phyloP scores from a whole-genome alignment of 331 rosid genomes.

The Prunus yedoensis region DNA sequence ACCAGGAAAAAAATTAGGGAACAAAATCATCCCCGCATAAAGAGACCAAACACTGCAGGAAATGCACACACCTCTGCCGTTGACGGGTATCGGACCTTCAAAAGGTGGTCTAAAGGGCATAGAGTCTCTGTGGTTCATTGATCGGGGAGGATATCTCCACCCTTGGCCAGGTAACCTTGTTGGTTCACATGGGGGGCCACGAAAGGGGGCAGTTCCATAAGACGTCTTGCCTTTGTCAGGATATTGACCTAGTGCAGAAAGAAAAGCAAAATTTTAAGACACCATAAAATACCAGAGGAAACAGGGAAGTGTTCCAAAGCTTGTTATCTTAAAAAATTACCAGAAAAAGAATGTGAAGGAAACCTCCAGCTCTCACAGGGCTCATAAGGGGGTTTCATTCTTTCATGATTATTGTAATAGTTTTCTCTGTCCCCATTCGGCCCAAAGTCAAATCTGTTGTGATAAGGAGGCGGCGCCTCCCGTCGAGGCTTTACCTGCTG shows the following conservation, averaged over 20 bases:
- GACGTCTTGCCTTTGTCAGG: conserved; percentile 49
- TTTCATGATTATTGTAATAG: conserved; percentile 74
- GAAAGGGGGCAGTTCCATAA: conserved; percentile 48
- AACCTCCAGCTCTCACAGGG: conserved; percentile 67
- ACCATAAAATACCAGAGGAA: conserved; percentile 5
- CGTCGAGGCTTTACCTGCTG: conserved; percentile 56
- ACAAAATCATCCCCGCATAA: background rate
- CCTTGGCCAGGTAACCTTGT: conserved; percentile 66
- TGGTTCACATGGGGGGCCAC: conserved; percentile 76
- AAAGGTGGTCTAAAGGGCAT: conserved; percentile 75
- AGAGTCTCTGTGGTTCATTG: conserved; percentile 59
- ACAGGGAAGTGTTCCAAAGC: background rate
- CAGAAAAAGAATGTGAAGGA: conserved; percentile 54
- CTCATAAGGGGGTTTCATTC: conserved; percentile 73
- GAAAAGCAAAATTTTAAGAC: conserved; percentile 16
- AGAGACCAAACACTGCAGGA: background rate
- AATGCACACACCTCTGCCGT: conserved; percentile 56
- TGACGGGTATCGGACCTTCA: conserved; percentile 70
- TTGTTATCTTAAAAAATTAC: conserved; percentile 33
- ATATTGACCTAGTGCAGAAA: conserved; percentile 50
- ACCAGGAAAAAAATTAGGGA: background rate
- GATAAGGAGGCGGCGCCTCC: conserved; percentile 61
- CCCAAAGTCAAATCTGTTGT: conserved; percentile 55
- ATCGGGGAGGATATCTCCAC: conserved; percentile 78
- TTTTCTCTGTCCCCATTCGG: conserved; percentile 71